These are phyloP conservation scores for Colletotrichum zoysiae DNA, from an alignment of 2,329 filamentous ascomycete genomes.

Conservation along the genomic window DNA sequence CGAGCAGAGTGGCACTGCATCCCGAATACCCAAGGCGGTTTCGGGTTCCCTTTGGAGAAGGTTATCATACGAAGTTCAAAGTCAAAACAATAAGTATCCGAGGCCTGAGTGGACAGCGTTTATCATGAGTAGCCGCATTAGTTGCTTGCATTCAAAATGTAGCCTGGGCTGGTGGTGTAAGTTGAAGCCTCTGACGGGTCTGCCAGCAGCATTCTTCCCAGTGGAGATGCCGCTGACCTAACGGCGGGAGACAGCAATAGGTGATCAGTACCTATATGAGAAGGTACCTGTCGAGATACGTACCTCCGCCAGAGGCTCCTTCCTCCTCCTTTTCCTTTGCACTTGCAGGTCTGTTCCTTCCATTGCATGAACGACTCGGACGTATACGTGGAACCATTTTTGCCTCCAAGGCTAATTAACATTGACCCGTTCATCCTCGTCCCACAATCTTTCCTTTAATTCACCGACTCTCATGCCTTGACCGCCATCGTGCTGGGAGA, in stretches of 20 bases:
- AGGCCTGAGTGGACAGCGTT: not conserved
- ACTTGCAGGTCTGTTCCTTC: not conserved
- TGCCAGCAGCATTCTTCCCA: not conserved
- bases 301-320: not conserved
- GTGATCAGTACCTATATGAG: not conserved
- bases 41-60: too few relatives aligned
- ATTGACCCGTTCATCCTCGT: conserved; percentile 15
- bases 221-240: not conserved
- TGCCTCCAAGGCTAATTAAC: conserved; percentile 9
- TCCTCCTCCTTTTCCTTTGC: not conserved
- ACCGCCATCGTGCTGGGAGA: not conserved
- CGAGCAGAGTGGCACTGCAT: too few relatives aligned
- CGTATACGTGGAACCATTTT: conserved; percentile 5
- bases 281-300: too few relatives aligned
- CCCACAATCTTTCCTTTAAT: not conserved
- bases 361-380: conserved; percentile 38
- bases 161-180: not conserved
- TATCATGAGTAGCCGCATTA: not conserved
- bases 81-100: too few relatives aligned
- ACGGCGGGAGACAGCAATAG: not conserved
- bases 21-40: too few relatives aligned
- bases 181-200: not conserved
- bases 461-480: conserved; percentile 17
- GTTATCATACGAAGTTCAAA: too few relatives aligned
- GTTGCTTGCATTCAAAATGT: not conserved